Percentiles rank a stretch among this genome's conserved stretches.
These are phyloP conservation scores for Grigorovia jiainica DNA, from an alignment of 805 yeast species.

Conservation along the genomic window DNA sequence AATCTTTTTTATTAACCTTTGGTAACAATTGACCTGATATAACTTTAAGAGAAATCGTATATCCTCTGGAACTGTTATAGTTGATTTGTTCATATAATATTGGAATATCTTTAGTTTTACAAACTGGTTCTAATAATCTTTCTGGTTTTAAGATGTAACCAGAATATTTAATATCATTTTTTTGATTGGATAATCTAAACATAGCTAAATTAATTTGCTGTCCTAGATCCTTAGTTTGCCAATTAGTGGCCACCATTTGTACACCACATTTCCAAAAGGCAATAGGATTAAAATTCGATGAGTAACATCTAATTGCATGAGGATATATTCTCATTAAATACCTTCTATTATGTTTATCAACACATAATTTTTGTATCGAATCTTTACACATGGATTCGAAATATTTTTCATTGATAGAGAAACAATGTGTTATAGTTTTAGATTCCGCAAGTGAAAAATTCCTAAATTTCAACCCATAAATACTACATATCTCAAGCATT, in stretches of 20 bases:
- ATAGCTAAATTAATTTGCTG: slow-evolving; percentile 81
- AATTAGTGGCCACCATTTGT: slow-evolving; percentile 93
- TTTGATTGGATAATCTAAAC: slow-evolving; percentile 48
- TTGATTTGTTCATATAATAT: slow-evolving; percentile 11
- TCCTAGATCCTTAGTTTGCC: slow-evolving; percentile 89
- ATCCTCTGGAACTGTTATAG: slow-evolving; percentile 7
- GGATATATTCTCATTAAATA: slow-evolving; percentile 85
- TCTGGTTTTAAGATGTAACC: slow-evolving; percentile 81
- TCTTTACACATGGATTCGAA: slow-evolving; percentile 58
- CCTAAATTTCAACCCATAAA: slow-evolving; percentile 67
- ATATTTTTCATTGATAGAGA: slow-evolving; percentile 74
- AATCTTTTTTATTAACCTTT: slow-evolving; percentile 40
- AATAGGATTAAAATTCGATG: slow-evolving; percentile 75
- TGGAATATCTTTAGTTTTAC: slow-evolving; percentile 20
- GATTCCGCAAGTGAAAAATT: slow-evolving; percentile 84
- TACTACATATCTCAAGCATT: slow-evolving; percentile 21
- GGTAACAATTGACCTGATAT: slow-evolving; percentile 86
- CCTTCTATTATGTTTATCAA: slow-evolving; percentile 67
- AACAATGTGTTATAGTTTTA: slow-evolving; percentile 69
- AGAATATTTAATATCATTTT: slow-evolving; percentile 22
- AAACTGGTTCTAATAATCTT: slow-evolving; percentile 28
- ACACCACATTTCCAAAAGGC: slow-evolving; percentile 76
- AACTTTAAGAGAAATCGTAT: slow-evolving; percentile 33
- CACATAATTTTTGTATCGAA: slow-evolving; percentile 39
- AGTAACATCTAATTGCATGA: slow-evolving; percentile 60